phyloP scores from a whole-genome alignment of 2,329 filamentous ascomycete species.

The Tolypocladium inflatum region DNA sequence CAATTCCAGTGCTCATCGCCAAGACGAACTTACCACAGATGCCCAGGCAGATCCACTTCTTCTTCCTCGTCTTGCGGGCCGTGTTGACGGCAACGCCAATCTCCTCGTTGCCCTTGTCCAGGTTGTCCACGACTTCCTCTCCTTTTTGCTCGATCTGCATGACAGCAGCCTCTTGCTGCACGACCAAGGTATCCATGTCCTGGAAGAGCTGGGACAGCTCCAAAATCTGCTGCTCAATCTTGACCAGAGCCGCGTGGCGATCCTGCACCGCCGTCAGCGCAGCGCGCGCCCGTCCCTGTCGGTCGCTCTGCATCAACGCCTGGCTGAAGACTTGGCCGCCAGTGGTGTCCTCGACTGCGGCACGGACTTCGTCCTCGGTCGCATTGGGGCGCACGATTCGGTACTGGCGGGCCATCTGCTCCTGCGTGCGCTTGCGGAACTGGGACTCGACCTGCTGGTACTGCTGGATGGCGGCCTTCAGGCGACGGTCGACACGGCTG shows the following conservation, averaged over 20 bases:
- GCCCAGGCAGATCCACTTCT: constrained; percentile 94
- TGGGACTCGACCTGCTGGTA: constrained; percentile 75
- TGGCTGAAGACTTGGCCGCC: constrained; percentile 80
- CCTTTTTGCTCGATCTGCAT: constrained; percentile 77
- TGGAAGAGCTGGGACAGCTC: constrained; percentile 83
- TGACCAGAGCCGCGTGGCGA: constrained; percentile 78
- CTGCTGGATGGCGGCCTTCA: constrained; percentile 71
- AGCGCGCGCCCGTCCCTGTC: constrained; percentile 70
- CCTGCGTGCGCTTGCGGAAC: constrained; percentile 71
- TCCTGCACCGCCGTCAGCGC: constrained; percentile 72
- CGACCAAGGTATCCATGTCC: constrained; percentile 76
- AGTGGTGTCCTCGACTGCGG: constrained; percentile 63
- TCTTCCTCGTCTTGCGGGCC: constrained; percentile 69
- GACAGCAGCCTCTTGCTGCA: constrained; percentile 77
- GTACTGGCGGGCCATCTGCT: constrained; percentile 83
- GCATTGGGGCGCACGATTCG: constrained; percentile 80
- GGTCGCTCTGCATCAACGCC: constrained; percentile 72
- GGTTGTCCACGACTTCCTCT: constrained; percentile 75
- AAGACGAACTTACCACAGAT: constrained; percentile 46
- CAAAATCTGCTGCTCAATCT: constrained; percentile 85
- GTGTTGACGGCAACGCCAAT: constrained; percentile 75
- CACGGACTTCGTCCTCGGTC: constrained; percentile 64
- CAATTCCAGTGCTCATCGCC: background rate
- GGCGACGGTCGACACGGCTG: constrained; percentile 65
- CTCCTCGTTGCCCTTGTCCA: constrained; percentile 77